Evolutionary conservation across 2,329 filamentous ascomycete genomes (phyloP), one percentile per base, ranked within the genome.

Genomic region (Pyricularia grisea): DNA sequence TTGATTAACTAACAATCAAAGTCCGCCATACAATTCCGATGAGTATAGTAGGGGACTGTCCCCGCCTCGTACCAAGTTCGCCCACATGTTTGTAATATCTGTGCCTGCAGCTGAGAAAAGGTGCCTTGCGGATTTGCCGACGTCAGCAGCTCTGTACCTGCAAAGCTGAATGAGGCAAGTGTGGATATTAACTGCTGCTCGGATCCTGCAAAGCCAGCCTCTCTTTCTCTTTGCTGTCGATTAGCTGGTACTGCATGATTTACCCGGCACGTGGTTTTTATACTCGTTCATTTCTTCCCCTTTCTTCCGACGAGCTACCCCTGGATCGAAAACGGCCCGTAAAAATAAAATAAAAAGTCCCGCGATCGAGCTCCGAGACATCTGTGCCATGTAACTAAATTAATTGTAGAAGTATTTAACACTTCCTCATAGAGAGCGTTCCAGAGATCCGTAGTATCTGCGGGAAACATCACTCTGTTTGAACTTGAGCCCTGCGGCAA

Each of bases 1-100:
- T 65, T 68, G 67, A 69, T 69, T 31, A 68, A 68, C 60, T 11
- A 17, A 27, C 50, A 69, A 69, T 69, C 36, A 69, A 69, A 65
- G n/a, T 31, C 23, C 66, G 66, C 68, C 36, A 63, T 17, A 23
- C n/a, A 17, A 61, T 65, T 69, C 68, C 68, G 68, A 61, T 61
- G 36, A 65, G 58, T 61, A 61, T 25, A 61, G 25, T 61, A 25
- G 25, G 23, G 58, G 58, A 27, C n/a, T 27, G 7, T 27, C 58
- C n/a, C 58, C 58, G 58, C 23, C 58, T 23, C 6, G 42, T 61
- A 61, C 58, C 23, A 7, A 61, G 58, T 4, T 61, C 58, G n/a
- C 58, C n/a, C 58, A 3, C 58, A 23, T 25, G n/a, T 6, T 25
- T 58, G 50, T 23, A 61, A 25, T 27, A n/a, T 25, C n/a, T 61